Evolutionary conservation across 371 early-diverging fungal genomes (phyloP).

Genomic region (Chytridium lagenaria): DNA sequence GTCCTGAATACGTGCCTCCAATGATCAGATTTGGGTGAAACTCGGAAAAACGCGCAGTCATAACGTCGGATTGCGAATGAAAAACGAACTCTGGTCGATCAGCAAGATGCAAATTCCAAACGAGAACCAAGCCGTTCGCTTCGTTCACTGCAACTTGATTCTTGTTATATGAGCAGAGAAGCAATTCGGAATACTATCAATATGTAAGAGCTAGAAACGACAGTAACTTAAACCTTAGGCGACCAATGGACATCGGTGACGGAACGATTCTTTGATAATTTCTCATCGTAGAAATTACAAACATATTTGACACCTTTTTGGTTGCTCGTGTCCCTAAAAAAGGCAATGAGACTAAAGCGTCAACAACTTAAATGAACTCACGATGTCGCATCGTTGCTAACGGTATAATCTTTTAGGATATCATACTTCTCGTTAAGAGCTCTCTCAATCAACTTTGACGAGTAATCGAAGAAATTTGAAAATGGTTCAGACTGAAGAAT

Average conservation of each 20-base stretch:
- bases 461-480: constrained; percentile 82
- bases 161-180: constrained; percentile 89
- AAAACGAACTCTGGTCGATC: constrained; percentile 95
- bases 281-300: constrained; percentile 80
- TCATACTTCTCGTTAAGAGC: constrained; percentile 91
- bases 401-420: constrained; percentile 92
- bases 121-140: constrained; percentile 89
- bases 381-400: constrained; percentile 26
- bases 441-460: constrained; percentile 87
- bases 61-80: constrained; percentile 87
- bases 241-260: constrained; percentile 94
- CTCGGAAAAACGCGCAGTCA: constrained; percentile 84
- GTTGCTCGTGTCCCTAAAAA: constrained; percentile 61
- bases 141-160: constrained; percentile 84
- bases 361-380: not conserved
- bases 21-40: constrained; percentile 91
- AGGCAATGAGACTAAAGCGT: too few relatives aligned
- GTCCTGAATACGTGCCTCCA: constrained; percentile 96
- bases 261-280: constrained; percentile 80
- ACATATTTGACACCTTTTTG: constrained; percentile 76
- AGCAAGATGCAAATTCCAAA: constrained; percentile 90
- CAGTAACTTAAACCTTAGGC: constrained; percentile 64
- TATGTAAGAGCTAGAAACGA: not conserved
- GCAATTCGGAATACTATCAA: constrained; percentile 79
- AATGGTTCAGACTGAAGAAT: constrained; percentile 81